Evolutionary conservation across 2,329 filamentous ascomycete genomes (phyloP).

Genomic region (Penicillium freii): DNA sequence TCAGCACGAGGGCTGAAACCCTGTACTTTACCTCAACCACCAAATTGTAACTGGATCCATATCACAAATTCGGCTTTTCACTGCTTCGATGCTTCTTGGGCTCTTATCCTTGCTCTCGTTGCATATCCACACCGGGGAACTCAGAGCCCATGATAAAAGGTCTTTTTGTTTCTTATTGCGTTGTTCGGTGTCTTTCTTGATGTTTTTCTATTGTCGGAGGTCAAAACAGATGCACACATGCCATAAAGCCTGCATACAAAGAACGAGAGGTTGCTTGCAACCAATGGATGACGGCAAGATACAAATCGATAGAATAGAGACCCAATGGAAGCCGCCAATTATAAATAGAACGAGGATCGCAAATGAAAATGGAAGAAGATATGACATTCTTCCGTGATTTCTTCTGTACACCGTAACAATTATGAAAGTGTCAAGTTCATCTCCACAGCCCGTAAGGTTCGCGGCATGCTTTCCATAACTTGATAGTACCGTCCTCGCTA

Average conservation of each 20-base stretch:
- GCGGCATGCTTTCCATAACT: conserved; percentile 72
- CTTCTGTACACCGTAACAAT: conserved; percentile 6
- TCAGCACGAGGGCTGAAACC: not conserved
- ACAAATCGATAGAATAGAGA: not conserved
- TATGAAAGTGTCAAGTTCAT: conserved; percentile 29
- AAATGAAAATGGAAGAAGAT: not conserved
- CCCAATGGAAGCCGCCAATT: not conserved
- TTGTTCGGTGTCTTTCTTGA: not conserved
- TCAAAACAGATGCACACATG: not conserved
- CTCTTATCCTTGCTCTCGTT: conserved; percentile 1
- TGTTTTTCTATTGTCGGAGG: not conserved
- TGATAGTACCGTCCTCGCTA: conserved; percentile 96
- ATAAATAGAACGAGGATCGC: not conserved
- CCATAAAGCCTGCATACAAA: not conserved
- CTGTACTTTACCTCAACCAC: conserved; percentile 20
- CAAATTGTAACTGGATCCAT: conserved; percentile 17
- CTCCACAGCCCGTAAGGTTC: conserved; percentile 66
- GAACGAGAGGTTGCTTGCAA: not conserved
- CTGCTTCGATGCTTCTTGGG: not conserved
- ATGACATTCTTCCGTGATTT: not conserved
- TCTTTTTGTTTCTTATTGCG: not conserved
- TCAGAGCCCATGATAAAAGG: not conserved
- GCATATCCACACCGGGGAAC: not conserved
- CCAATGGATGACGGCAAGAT: not conserved
- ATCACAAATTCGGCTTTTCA: not conserved